Base-by-base conservation (phyloP, 208 protist species). In the Crithidia bombi region DNA sequence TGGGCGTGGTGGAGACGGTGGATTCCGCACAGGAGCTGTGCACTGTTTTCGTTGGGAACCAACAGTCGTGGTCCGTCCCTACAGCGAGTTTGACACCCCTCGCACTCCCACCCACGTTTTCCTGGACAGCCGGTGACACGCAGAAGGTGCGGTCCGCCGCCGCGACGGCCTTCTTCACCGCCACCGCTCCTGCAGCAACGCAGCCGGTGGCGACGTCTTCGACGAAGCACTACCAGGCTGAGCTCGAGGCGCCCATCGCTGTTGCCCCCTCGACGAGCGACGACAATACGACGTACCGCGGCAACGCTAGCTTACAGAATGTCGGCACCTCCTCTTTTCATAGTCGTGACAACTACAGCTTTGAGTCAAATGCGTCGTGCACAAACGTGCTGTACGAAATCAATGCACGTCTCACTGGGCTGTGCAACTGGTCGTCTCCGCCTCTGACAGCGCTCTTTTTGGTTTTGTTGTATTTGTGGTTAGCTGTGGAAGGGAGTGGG, bases 361-460 rank as follows among this genome's bases (percentile, higher is more conserved):
- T 54, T 47, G 59, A 51, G 44, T 44, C 59, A 9, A 38, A 36
- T 21, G 50, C 50, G 35, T 7, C 69, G 23, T 47, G 39, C 33
- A 47, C 38, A 4, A 62, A 67, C 51, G 28, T 67, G 25, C n/a
- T 62, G n/a, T 68, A 49, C 39, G 68, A 66, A 58, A 30, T 66
- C 12, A 38, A 65, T 30, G 38, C 68, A n/a, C 68, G 52, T 17
- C 35, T 46, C n/a, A 65, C 49, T 7, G 58, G 57, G 35, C 68
- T 65, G n/a, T 66, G 58, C 49, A 38, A 11, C 15, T 67, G 57
- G 59, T 28, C 69, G 19, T 61, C 69, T 7, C 25, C 51, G 2
- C 62, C 41, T 19, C 54, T 55, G 35, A 67, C 50, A 21, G n/a
- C 17, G 41, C 10, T 38, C 21, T 66, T 74, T 41, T 41, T 67